A percentile compares a stretch with the other conserved stretches of the same genome.
phyloP scores from a whole-genome alignment of 75 land plant species.

The Pseudotsuga menziesii region DNA sequence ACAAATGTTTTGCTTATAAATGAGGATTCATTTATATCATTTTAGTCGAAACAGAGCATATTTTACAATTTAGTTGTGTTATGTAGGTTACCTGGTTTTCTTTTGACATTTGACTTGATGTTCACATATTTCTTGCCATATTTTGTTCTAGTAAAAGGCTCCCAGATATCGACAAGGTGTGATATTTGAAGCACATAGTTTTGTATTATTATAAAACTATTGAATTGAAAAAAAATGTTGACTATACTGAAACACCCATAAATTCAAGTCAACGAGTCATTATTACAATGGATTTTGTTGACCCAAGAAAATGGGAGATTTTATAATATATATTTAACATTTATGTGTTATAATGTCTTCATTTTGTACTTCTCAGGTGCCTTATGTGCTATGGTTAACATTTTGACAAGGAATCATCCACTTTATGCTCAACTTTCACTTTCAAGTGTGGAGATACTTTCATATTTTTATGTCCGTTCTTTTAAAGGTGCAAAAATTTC shows the following conservation, averaged over 20 bases:
- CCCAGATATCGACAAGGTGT: neutral
- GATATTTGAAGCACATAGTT: neutral
- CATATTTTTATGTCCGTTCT: neutral
- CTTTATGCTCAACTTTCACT: neutral
- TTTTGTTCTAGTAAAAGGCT: neutral
- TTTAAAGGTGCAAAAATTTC: neutral
- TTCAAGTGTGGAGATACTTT: neutral
- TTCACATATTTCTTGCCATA: neutral
- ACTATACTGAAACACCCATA: no score
- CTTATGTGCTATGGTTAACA: slow-evolving; percentile 98
- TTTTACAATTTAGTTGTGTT: neutral
- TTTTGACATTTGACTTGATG: neutral
- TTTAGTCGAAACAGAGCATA: neutral
- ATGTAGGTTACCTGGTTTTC: neutral
- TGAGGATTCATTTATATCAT: neutral
- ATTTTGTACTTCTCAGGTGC: slow-evolving; percentile 59
- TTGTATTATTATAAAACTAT: neutral
- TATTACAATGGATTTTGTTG: neutral
- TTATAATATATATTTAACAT: neutral
- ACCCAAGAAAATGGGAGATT: neutral
- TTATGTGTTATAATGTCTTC: neutral
- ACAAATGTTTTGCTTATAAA: neutral
- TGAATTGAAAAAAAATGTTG: neutral
- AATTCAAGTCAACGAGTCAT: neutral
- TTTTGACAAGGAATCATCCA: slow-evolving; percentile 66